These are phyloP conservation scores for Oryza meyeriana DNA, from an alignment of 176 grass and related monocot genomes.

Conservation along the genomic window DNA sequence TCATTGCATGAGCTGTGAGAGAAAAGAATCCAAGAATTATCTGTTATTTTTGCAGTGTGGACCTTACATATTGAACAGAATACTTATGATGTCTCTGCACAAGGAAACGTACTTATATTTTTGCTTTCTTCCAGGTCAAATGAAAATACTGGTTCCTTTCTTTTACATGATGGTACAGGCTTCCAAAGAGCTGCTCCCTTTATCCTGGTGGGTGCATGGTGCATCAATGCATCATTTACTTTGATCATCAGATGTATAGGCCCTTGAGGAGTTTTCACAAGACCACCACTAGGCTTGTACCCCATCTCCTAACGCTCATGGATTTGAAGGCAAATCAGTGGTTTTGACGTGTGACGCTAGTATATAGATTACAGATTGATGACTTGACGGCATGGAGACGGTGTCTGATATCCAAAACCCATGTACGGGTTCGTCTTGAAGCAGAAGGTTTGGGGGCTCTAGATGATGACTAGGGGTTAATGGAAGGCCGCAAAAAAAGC, in stretches of 20 bases:
- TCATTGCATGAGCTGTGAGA: background rate
- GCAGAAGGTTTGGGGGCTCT: background rate
- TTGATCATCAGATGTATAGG: background rate
- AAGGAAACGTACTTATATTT: background rate
- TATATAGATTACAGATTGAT: conserved; percentile 2
- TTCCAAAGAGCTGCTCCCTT: background rate
- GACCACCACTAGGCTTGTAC: background rate
- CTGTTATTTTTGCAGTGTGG: background rate
- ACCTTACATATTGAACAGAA: background rate
- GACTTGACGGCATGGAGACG: background rate
- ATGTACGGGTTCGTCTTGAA: background rate
- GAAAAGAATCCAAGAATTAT: background rate
- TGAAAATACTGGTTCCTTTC: background rate
- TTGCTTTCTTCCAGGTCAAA: background rate
- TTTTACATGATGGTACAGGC: background rate
- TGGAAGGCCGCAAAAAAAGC: background rate
- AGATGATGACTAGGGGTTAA: background rate
- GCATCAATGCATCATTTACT: background rate
- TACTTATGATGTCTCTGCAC: background rate
- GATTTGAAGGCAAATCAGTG: background rate
- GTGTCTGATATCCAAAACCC: conserved; percentile 10
- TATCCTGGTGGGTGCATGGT: conserved; percentile 19
- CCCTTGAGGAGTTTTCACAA: background rate
- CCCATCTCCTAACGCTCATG: background rate
- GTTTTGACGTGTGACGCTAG: background rate